Percentiles rank a stretch among this genome's conserved stretches.
phyloP scores from a whole-genome alignment of 2,329 filamentous ascomycete species.

The Colletotrichum truncatum region DNA sequence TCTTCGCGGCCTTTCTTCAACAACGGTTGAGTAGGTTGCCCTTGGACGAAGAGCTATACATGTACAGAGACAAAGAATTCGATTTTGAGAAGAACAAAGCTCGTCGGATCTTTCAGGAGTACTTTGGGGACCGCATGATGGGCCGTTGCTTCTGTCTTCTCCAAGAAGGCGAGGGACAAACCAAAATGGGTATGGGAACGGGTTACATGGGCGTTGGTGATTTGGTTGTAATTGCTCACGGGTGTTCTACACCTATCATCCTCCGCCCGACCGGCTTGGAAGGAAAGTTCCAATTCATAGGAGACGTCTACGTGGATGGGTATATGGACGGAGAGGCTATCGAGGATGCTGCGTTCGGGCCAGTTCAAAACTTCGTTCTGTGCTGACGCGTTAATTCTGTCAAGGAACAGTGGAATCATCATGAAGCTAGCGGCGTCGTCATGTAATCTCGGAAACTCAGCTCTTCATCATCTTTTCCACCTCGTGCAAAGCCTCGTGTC shows the following conservation, averaged over 20 bases:
- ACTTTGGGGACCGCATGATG: not conserved
- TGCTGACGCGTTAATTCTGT: not conserved
- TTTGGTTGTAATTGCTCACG: accelerated
- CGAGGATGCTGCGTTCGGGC: too few species aligned
- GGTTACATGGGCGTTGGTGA: not conserved
- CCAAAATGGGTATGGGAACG: not conserved
- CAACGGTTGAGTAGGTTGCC: not conserved
- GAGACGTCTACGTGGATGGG: not conserved
- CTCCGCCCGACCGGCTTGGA: accelerated
- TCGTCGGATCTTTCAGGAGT: not conserved
- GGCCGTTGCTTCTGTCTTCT: accelerated
- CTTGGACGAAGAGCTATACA: not conserved
- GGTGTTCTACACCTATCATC: accelerated
- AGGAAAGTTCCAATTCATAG: not conserved
- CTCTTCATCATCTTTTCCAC: too few species aligned
- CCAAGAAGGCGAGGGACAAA: accelerated
- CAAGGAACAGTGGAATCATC: too few species aligned
- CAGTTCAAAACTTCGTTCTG: accelerated
- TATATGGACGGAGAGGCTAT: not conserved
- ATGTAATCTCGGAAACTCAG: too few species aligned
- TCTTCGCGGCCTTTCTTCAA: accelerated
- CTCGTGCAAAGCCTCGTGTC: too few species aligned
- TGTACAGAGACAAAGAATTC: accelerated
- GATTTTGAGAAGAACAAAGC: accelerated
- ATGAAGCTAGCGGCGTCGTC: too few species aligned